These are phyloP conservation scores for Stachybotrys echinatus DNA, from an alignment of 2,329 filamentous ascomycete species.

Conservation along the genomic window DNA sequence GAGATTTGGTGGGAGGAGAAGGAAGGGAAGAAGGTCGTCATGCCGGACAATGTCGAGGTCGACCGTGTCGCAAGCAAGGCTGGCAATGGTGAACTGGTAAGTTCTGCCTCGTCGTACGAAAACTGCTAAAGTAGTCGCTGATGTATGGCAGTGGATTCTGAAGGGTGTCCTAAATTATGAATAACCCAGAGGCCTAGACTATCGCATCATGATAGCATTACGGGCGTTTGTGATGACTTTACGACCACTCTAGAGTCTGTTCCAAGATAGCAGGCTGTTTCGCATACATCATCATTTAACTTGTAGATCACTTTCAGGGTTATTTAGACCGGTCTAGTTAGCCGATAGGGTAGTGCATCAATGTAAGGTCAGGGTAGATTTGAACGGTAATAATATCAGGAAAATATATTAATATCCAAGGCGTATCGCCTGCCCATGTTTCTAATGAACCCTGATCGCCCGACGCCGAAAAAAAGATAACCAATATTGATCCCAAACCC, in stretches of 20 bases:
- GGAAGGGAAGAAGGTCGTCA: slow-evolving; percentile 63
- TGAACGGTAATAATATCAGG: too few relatives aligned
- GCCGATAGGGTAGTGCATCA: too few relatives aligned
- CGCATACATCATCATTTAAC: too few relatives aligned
- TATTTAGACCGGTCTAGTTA: too few relatives aligned
- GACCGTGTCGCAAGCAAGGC: slow-evolving; percentile 69
- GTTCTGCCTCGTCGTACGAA: slow-evolving; percentile 13
- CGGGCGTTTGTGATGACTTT: too few relatives aligned
- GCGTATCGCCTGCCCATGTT: neutral
- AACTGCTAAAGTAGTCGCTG: neutral
- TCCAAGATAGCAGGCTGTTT: too few relatives aligned
- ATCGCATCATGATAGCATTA: too few relatives aligned
- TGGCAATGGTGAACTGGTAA: slow-evolving; percentile 76
- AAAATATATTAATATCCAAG: neutral
- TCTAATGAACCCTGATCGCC: neutral
- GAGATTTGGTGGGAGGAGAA: slow-evolving; percentile 80
- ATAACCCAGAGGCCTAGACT: slow-evolving; percentile 4
- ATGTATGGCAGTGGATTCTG: slow-evolving; percentile 58
- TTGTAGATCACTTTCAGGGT: too few relatives aligned
- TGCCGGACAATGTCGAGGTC: slow-evolving; percentile 77
- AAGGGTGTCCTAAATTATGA: slow-evolving; percentile 45
- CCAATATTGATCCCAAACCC: neutral
- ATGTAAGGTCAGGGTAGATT: too few relatives aligned
- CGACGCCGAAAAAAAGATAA: neutral
- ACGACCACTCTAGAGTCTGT: neutral